These are phyloP conservation scores for Colletotrichum scovillei DNA, from an alignment of 2,329 filamentous ascomycete genomes.

Conservation along the genomic window DNA sequence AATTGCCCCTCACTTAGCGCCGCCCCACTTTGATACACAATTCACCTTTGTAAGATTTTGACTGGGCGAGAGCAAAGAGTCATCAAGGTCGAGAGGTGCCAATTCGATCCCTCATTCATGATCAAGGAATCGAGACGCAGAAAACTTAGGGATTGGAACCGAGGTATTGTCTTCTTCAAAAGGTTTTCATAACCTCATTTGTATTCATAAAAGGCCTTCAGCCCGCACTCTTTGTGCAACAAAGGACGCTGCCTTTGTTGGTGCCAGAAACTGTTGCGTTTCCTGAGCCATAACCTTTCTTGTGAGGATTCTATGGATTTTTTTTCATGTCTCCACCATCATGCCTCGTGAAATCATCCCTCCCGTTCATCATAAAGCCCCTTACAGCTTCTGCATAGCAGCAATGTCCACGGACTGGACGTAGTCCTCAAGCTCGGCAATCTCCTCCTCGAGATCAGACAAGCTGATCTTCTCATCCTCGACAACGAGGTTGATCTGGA, in stretches of 20 bases:
- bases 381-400: conserved; percentile 40
- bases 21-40: conserved; percentile 30
- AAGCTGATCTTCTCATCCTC: conserved; percentile 97
- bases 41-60: background rate
- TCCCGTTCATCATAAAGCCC: conserved; percentile 26
- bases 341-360: conserved; percentile 46
- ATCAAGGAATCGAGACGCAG: background rate
- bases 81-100: conserved; percentile 3
- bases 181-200: conserved; percentile 35
- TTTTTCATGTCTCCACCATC: conserved; percentile 41
- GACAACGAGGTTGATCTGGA: conserved; percentile 97
- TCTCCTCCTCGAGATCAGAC: conserved; percentile 87
- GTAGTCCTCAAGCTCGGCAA: conserved; percentile 87
- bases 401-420: conserved; percentile 93
- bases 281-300: conserved; percentile 29
- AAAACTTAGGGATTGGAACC: background rate
- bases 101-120: background rate
- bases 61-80: background rate
- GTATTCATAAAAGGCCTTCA: conserved; percentile 32
- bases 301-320: conserved; percentile 36
- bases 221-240: conserved; percentile 28
- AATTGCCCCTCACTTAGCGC: conserved; percentile 33
- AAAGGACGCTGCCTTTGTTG: conserved; percentile 15
- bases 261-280: conserved; percentile 30
- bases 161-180: conserved; percentile 24